Percentiles rank a stretch among this genome's conserved stretches.
Evolutionary conservation across 2,329 filamentous ascomycete genomes (phyloP).

Genomic region (Stenocarpella maydis): DNA sequence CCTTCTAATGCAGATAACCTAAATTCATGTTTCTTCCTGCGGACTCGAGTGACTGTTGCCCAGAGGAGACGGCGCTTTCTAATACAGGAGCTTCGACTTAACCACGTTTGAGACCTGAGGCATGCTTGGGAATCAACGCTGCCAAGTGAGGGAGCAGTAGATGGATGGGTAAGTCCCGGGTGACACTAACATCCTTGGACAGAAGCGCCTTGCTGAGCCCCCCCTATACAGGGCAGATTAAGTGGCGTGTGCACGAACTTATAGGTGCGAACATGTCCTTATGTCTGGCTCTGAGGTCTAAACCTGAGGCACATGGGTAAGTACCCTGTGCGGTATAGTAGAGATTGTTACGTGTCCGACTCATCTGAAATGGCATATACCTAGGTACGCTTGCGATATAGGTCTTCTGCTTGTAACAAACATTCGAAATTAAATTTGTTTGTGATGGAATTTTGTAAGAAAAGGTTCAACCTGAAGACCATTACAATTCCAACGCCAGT

Average conservation of each 20-base stretch:
- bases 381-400: no score
- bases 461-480: not conserved
- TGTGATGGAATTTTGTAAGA: not conserved
- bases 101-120: not conserved
- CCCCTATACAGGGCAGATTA: not conserved
- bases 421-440: not conserved
- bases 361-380: not conserved
- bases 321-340: not conserved
- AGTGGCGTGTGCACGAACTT: not conserved
- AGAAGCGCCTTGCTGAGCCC: no score
- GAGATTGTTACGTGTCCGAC: not conserved
- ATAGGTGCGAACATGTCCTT: not conserved
- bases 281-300: not conserved
- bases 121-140: not conserved
- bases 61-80: not conserved
- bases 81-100: not conserved
- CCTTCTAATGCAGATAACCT: constrained; percentile 71
- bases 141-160: not conserved
- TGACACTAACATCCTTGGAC: not conserved
- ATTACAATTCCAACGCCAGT: not conserved
- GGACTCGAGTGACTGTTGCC: not conserved
- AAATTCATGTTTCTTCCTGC: constrained; percentile 47
- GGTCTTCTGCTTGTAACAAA: no score
- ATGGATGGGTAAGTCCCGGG: not conserved
- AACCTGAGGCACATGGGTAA: not conserved